Conservation (phyloP, 495 filamentous ascomycete species). For the Clohesyomyces aquaticus region DNA sequence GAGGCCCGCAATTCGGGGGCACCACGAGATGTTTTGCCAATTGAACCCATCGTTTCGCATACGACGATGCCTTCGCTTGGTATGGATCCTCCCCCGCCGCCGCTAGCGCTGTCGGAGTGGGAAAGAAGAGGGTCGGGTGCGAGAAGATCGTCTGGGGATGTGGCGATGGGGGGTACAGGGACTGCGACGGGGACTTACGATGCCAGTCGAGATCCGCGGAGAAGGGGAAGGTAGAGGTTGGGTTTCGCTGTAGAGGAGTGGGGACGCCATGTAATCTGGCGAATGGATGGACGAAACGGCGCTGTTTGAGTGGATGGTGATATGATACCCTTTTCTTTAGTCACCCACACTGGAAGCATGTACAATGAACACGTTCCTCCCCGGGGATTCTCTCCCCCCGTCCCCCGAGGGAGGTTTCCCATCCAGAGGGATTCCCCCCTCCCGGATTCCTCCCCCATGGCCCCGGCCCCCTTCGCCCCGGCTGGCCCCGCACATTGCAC, state of each 20-base stretch:
- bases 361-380: too few species aligned
- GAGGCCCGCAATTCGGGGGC: background rate
- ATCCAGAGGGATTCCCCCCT: too few species aligned
- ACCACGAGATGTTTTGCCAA: background rate
- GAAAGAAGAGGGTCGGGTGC: background rate
- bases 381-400: too few species aligned
- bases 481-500: too few species aligned
- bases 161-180: background rate
- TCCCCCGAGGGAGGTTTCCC: too few species aligned
- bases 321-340: background rate
- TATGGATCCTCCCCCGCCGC: background rate
- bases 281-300: background rate
- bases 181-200: conserved; percentile 13
- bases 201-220: conserved; percentile 18
- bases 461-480: too few species aligned
- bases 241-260: background rate
- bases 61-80: too few species aligned
- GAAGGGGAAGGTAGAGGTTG: background rate
- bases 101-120: background rate
- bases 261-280: background rate
- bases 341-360: too few species aligned
- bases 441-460: too few species aligned
- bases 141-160: conserved; percentile 5
- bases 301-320: background rate
- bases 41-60: background rate